A percentile compares a stretch with the other conserved stretches of the same genome.
Evolutionary conservation across 495 filamentous ascomycete genomes (phyloP).

Genomic region (Penicillium canariense): DNA sequence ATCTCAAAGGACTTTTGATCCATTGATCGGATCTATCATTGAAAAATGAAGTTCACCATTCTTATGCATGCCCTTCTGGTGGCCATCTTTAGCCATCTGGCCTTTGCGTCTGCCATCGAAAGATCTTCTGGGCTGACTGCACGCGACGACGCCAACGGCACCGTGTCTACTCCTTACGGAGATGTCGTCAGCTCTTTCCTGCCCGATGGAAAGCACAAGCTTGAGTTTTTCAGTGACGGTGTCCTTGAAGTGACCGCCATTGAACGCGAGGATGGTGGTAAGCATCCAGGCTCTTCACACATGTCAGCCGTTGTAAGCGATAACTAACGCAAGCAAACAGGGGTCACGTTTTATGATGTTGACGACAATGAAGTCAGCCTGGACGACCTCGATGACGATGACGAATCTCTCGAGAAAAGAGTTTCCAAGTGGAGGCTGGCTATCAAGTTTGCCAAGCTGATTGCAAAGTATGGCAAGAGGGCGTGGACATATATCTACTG

Average conservation of each 20-base stretch:
- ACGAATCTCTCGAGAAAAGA: background rate
- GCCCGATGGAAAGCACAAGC: background rate
- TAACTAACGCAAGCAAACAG: background rate
- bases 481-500: background rate
- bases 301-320: background rate
- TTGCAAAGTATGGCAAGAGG: background rate
- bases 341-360: background rate
- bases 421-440: background rate
- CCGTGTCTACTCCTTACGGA: background rate
- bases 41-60: background rate
- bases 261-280: background rate
- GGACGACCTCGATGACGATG: background rate
- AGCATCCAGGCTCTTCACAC: background rate
- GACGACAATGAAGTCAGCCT: background rate
- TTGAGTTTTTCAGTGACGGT: background rate
- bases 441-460: background rate
- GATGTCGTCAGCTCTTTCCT: background rate
- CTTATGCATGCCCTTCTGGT: background rate
- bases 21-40: background rate
- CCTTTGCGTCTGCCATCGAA: background rate
- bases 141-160: background rate
- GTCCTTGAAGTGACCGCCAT: background rate
- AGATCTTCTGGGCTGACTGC: background rate
- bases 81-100: background rate
- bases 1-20: background rate